phyloP scores from a whole-genome alignment of 768 basidiomycete genomes.

The Mycena olivaceomarginata region DNA sequence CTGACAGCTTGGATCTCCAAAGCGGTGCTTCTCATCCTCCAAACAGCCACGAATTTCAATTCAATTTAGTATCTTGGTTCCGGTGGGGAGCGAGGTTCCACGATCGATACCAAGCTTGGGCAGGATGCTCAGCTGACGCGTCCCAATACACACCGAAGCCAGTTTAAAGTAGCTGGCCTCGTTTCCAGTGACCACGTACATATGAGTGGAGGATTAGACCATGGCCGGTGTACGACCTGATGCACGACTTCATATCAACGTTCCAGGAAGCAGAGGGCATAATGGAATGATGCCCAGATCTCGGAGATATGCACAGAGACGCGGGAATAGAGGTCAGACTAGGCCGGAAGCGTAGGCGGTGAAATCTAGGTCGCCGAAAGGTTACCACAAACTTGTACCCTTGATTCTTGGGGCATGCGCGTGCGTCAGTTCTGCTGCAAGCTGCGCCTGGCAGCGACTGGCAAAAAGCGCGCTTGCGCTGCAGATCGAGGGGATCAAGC shows the following conservation, averaged over 20 bases:
- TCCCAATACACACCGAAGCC: neutral
- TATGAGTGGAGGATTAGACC: slow-evolving; percentile 11
- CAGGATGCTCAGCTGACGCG: slow-evolving; percentile 27
- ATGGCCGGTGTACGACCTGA: neutral
- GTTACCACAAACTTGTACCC: neutral
- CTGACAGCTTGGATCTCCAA: slow-evolving; percentile 9
- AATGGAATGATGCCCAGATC: slow-evolving; percentile 8
- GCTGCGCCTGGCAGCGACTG: neutral
- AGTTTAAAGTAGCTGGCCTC: neutral
- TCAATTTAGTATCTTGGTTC: slow-evolving; percentile 11
- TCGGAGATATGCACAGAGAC: slow-evolving; percentile 3
- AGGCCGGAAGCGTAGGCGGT: neutral
- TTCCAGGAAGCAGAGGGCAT: neutral
- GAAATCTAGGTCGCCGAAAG: neutral
- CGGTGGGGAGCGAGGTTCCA: slow-evolving; percentile 14
- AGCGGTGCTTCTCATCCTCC: slow-evolving; percentile 14
- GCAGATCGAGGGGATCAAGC: neutral
- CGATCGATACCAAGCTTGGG: neutral
- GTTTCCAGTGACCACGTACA: neutral
- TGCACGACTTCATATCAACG: neutral
- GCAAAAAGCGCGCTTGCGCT: neutral
- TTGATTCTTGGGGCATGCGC: neutral
- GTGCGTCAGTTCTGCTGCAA: neutral
- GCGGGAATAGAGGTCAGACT: neutral
- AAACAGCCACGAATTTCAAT: slow-evolving; percentile 13